Evolutionary conservation across 73 alveolate genomes (phyloP).

Genomic region (Paraurostyla sp.): DNA sequence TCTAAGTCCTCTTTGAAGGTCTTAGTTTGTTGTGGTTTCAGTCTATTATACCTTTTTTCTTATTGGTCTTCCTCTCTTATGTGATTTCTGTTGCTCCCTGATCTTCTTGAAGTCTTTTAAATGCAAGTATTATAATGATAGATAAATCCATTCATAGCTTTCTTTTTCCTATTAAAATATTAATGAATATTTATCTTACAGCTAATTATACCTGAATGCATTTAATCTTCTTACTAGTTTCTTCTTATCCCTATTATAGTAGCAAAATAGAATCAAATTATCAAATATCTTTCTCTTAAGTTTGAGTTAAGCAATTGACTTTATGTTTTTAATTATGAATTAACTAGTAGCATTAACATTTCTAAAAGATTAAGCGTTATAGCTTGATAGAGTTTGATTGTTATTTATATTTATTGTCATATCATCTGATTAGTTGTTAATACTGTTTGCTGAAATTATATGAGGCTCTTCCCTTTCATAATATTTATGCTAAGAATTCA

Average conservation of each 20-base stretch:
- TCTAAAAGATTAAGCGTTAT: neutral
- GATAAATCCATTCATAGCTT: neutral
- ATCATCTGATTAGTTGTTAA: neutral
- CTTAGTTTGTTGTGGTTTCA: neutral
- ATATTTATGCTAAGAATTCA: neutral
- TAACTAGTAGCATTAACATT: conserved; percentile 29
- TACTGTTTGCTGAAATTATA: conserved; percentile 12
- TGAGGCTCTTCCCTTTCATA: conserved; percentile 33
- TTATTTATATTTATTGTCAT: neutral
- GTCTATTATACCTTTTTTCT: neutral
- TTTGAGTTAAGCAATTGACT: neutral
- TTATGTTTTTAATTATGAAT: conserved; percentile 15
- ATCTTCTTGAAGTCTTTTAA: neutral
- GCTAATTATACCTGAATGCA: neutral
- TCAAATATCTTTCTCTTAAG: conserved; percentile 22
- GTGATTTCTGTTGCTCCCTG: neutral
- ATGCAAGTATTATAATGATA: neutral
- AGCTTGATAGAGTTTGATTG: neutral
- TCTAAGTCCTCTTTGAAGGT: conserved; percentile 33
- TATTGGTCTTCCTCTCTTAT: conserved; percentile 5
- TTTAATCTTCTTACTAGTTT: neutral
- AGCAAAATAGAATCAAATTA: neutral
- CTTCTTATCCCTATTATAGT: conserved; percentile 28
- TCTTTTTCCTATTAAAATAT: neutral
- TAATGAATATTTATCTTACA: neutral